These are phyloP conservation scores for Hericium coralloides DNA, from an alignment of 768 basidiomycete genomes.

Conservation along the genomic window DNA sequence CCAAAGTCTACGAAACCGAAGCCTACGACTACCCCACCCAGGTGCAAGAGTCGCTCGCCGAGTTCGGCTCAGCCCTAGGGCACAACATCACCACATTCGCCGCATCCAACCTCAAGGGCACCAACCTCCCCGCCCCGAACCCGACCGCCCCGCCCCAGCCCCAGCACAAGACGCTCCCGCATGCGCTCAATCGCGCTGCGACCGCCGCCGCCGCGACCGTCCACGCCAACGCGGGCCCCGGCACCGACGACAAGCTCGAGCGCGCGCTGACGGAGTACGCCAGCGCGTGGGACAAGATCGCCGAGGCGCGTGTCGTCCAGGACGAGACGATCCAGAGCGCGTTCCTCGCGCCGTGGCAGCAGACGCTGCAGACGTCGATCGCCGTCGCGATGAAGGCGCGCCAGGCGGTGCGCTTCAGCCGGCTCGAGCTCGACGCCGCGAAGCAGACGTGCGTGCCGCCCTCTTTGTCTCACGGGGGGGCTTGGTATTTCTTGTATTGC, in stretches of 20 bases:
- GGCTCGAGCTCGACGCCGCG: conserved; percentile 85
- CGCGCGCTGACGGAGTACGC: conserved; percentile 75
- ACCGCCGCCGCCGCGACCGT: conserved; percentile 45
- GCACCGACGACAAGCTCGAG: conserved; percentile 54
- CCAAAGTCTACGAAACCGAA: conserved; percentile 83
- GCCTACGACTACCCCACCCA: conserved; percentile 86
- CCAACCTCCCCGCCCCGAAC: conserved; percentile 70
- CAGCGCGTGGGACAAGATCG: conserved; percentile 76
- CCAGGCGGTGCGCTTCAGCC: conserved; percentile 67
- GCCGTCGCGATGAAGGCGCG: conserved; percentile 89
- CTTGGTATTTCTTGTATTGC: background rate
- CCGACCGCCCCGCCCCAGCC: conserved; percentile 44
- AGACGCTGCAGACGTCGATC: conserved; percentile 76
- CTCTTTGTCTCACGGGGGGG: background rate
- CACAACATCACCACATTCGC: conserved; percentile 78
- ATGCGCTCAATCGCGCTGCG: conserved; percentile 83
- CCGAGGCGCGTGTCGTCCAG: conserved; percentile 70
- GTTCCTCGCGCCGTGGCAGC: conserved; percentile 82
- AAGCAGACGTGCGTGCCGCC: conserved; percentile 62
- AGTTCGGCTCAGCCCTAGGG: conserved; percentile 62
- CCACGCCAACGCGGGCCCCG: conserved; percentile 33
- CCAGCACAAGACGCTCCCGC: conserved; percentile 94
- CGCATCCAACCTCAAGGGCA: conserved; percentile 81
- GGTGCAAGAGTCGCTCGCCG: conserved; percentile 73
- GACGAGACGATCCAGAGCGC: conserved; percentile 57